Evolutionary conservation across 164 flowering plant species (phyloP).

Genomic region (Chimonanthus salicifolius): DNA sequence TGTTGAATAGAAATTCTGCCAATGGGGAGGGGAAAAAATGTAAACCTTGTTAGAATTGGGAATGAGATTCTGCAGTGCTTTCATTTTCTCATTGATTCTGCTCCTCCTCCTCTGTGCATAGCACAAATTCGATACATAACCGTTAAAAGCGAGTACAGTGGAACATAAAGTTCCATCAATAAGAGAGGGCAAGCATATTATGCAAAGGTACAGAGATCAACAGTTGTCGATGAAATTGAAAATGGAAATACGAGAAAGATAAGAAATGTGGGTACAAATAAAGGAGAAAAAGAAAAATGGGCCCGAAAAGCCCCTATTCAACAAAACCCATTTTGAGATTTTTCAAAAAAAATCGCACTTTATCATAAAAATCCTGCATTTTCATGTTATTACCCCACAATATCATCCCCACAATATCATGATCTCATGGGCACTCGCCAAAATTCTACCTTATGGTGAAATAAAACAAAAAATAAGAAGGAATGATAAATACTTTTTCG

Average conservation of each 20-base stretch:
- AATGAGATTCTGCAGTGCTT: constrained; percentile 78
- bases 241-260: background rate
- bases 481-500: constrained; percentile 50
- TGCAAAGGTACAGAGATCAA: background rate
- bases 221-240: too few relatives aligned
- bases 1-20: too few relatives aligned
- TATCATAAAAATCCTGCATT: background rate
- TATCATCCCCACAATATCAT: background rate
- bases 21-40: background rate
- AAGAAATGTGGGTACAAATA: too few relatives aligned
- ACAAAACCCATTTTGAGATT: background rate
- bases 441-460: too few relatives aligned
- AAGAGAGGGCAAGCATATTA: background rate
- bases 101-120: constrained; percentile 74
- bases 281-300: background rate
- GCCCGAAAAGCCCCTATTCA: background rate
- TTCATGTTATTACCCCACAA: too few relatives aligned
- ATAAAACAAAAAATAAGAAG: too few relatives aligned
- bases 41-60: constrained; percentile 78
- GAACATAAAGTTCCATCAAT: too few relatives aligned
- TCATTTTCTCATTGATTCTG: constrained; percentile 88
- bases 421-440: background rate
- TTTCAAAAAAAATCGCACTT: too few relatives aligned
- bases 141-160: background rate
- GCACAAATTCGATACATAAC: constrained; percentile 4